phyloP scores from a whole-genome alignment of 179 eudicot genomes.

The Silene vulgaris region DNA sequence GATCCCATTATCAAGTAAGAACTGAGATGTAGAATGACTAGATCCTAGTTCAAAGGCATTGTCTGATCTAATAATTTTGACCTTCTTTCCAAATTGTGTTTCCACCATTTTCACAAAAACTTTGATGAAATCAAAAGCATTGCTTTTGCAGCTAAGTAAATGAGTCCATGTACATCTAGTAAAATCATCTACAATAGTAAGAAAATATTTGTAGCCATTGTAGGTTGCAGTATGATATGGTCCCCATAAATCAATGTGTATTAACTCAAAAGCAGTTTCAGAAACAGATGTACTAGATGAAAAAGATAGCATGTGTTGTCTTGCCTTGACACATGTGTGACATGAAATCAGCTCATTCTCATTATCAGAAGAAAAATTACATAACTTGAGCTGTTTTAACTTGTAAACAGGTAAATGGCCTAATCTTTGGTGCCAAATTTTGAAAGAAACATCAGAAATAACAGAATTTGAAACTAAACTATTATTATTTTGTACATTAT shows the following conservation, averaged over 20 bases:
- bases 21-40: neutral
- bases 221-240: neutral
- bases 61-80: neutral
- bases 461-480: too few relatives aligned
- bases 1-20: neutral
- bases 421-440: too few relatives aligned
- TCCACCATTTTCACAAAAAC: neutral
- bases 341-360: too few relatives aligned
- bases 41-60: neutral
- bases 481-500: too few relatives aligned
- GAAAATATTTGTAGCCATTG: neutral
- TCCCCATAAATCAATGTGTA: neutral
- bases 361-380: too few relatives aligned
- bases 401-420: too few relatives aligned
- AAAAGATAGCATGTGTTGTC: too few relatives aligned
- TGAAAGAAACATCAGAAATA: too few relatives aligned
- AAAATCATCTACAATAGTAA: neutral
- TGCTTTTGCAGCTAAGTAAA: too few relatives aligned
- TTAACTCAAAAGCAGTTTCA: neutral
- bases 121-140: neutral
- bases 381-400: too few relatives aligned
- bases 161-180: neutral
- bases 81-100: neutral
- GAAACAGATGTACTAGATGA: too few relatives aligned
- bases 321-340: too few relatives aligned